Conservation (phyloP, 495 filamentous ascomycete species). For the Beverwykella pulmonaria region DNA sequence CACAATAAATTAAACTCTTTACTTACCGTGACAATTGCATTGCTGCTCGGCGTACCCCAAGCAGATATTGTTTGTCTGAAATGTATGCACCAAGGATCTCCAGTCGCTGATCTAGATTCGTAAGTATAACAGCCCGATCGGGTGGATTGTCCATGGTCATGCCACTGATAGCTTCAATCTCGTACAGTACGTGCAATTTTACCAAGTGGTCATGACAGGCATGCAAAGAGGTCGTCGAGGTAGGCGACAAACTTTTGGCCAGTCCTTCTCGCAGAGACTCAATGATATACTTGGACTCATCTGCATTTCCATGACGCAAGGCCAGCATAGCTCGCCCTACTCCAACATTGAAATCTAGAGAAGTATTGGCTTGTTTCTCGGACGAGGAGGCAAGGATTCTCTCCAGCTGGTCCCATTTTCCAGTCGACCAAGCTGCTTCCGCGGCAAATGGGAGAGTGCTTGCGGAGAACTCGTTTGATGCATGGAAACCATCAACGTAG, state of each 20-base stretch:
- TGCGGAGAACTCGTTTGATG: constrained; percentile 53
- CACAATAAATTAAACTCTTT: too few species aligned
- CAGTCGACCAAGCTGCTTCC: constrained; percentile 88
- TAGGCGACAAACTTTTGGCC: constrained; percentile 69
- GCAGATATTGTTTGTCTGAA: constrained; percentile 88
- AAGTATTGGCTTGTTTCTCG: constrained; percentile 46
- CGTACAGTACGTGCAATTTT: constrained; percentile 81
- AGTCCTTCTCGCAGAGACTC: constrained; percentile 68
- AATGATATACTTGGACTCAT: constrained; percentile 62
- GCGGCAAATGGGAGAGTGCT: constrained; percentile 75
- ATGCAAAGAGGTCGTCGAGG: constrained; percentile 75
- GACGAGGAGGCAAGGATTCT: constrained; percentile 63
- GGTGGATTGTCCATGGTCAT: constrained; percentile 48
- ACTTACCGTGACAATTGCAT: constrained; percentile 74
- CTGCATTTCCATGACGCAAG: constrained; percentile 58
- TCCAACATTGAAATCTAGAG: constrained; percentile 78
- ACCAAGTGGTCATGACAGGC: constrained; percentile 80
- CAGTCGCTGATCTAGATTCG: constrained; percentile 71
- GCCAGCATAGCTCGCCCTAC: constrained; percentile 73
- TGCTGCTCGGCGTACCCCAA: constrained; percentile 81
- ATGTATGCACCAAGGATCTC: constrained; percentile 84
- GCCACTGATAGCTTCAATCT: constrained; percentile 78
- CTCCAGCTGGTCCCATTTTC: constrained; percentile 74
- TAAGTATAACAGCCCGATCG: constrained; percentile 52
- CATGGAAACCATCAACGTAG: constrained; percentile 75